Conservation (phyloP, 768 basidiomycete genomes). For the Leccinum rimulosum region DNA sequence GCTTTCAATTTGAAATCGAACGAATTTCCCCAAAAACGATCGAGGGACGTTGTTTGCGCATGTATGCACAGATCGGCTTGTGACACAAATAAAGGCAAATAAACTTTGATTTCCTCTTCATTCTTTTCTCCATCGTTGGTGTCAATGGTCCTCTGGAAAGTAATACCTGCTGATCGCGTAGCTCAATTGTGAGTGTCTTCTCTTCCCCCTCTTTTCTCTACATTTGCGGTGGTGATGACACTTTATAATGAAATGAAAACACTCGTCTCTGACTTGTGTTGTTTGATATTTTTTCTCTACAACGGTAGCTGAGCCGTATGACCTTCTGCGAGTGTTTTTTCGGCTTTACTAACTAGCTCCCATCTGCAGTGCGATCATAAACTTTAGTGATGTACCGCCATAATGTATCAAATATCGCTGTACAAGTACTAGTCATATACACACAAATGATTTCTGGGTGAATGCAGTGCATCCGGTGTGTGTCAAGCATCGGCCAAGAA, state of each 20-base stretch:
- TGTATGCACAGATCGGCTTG: background rate
- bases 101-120: background rate
- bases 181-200: slow-evolving; percentile 15
- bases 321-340: slow-evolving; percentile 4
- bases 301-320: slow-evolving; percentile 76
- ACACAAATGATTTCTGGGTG: background rate
- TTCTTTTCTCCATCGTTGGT: background rate
- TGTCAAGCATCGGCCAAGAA: slow-evolving; percentile 5
- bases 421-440: background rate
- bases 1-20: background rate
- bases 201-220: slow-evolving; percentile 3
- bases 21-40: no score
- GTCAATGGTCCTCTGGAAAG: background rate
- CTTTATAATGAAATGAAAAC: slow-evolving; percentile 69
- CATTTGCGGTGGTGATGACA: slow-evolving; percentile 48
- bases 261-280: slow-evolving; percentile 39
- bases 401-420: background rate
- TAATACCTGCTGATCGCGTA: background rate
- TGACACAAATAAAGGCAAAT: background rate
- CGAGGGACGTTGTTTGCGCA: background rate
- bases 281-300: slow-evolving; percentile 61
- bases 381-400: background rate
- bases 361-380: background rate
- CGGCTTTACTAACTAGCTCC: slow-evolving; percentile 18
- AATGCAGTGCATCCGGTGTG: background rate